Evolutionary conservation across 805 yeast genomes (phyloP).

Genomic region (Monosporozyma yasuniensis): DNA sequence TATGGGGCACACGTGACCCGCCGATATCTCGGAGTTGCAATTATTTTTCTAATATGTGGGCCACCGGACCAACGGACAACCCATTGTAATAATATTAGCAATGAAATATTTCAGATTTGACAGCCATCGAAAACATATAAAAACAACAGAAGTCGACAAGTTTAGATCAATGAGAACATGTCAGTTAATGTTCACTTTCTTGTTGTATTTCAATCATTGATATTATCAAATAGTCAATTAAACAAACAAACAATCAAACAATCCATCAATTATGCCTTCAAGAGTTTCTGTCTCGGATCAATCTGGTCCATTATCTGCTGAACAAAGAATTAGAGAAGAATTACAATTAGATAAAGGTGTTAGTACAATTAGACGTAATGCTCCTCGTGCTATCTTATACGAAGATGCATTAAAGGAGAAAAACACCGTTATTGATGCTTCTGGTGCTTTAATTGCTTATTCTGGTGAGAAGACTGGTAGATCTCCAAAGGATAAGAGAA

Average conservation of each 20-base stretch:
- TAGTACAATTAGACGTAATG: slow-evolving; percentile 67
- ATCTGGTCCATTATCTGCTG: slow-evolving; percentile 16
- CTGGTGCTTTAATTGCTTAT: slow-evolving; percentile 93
- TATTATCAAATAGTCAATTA: too few relatives aligned
- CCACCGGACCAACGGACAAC: too few relatives aligned
- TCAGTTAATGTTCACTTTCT: too few relatives aligned
- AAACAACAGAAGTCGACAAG: too few relatives aligned
- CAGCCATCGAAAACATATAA: too few relatives aligned
- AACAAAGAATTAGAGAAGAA: slow-evolving; percentile 26
- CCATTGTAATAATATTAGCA: too few relatives aligned
- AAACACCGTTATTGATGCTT: slow-evolving; percentile 82
- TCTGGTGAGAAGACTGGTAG: slow-evolving; percentile 96
- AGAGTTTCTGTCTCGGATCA: slow-evolving; percentile 3
- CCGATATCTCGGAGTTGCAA: not conserved
- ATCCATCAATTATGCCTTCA: slow-evolving; percentile 8
- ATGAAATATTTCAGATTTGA: too few relatives aligned
- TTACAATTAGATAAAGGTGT: slow-evolving; percentile 53
- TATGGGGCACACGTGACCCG: not conserved
- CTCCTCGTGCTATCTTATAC: slow-evolving; percentile 85
- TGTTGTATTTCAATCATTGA: too few relatives aligned
- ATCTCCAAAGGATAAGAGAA: slow-evolving; percentile 96
- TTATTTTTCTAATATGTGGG: too few relatives aligned
- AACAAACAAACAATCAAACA: not conserved
- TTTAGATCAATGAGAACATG: too few relatives aligned
- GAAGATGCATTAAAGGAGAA: slow-evolving; percentile 89